Base-by-base conservation (phyloP, 257 asterid species). In the Nicotiana otophora region DNA sequence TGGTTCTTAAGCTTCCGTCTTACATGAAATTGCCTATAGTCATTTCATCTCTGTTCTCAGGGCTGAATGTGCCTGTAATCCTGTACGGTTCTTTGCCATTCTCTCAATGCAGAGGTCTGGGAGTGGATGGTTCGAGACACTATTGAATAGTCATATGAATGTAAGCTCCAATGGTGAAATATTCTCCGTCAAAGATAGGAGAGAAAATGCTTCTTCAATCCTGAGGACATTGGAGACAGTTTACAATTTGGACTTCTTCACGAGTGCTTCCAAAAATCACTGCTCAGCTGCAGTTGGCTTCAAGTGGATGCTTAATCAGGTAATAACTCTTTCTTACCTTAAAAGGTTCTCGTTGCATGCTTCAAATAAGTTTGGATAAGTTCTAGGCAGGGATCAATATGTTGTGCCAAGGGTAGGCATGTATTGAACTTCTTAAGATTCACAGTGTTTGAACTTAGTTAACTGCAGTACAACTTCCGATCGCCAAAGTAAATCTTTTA, bases 291-390 rank as follows among this genome's bases (percentile, higher is more conserved):
- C 98, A 7, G 92, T 95, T 54, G 99, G 99, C 85, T 92, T 95
- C 88, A 92, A 95, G 89, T 95, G 99, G 99, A 95, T 95, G 99
- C 94, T 94, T 68, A 95, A 95, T 81, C 99, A 95, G 98, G 99
- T 94, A 81, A 33, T 60, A 33, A 34, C 15, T 9, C 48, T 66
- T 48, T 74, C 16, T 74, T 26, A 74, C 80, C 79, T 48, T 74
- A 48, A 74, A 74, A 74, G 42, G 23, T 1, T 46, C 23, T n/a
- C 36, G 42, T 72, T 31, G 12, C 60, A 46, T 20, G 60, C 60
- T 72, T 42, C 36, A 42, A 31, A 42, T 72, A 42, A 72, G 5
- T 39, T 72, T 46, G n/a, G 36, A 10, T 19, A 70, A 20, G 60
- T 46, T 48, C 14, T 23, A 46, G 61, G 61, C 51, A 23, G 14